A percentile compares a stretch with the other conserved stretches of the same genome.
Evolutionary conservation across 768 basidiomycete genomes (phyloP).

Genomic region (Xerocomellus chrysenteron): DNA sequence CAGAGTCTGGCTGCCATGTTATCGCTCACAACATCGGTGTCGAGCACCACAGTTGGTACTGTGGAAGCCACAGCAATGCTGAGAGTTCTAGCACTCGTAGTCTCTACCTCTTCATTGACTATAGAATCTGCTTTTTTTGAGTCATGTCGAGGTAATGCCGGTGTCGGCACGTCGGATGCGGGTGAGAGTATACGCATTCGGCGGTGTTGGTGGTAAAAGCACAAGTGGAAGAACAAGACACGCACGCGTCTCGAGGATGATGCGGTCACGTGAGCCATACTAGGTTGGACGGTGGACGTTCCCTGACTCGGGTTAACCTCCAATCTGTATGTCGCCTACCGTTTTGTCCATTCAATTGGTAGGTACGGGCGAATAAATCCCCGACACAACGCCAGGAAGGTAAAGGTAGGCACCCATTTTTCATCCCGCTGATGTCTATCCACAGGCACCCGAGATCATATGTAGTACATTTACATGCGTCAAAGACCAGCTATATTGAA

Average conservation of each 20-base stretch:
- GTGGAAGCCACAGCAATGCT: conserved; percentile 3
- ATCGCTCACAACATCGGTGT: conserved; percentile 52
- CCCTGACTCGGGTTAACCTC: neutral
- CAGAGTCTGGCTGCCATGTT: conserved; percentile 64
- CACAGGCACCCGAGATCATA: neutral
- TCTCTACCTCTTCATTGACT: neutral
- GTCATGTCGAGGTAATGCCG: neutral
- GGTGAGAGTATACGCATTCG: conserved; percentile 16
- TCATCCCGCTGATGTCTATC: neutral
- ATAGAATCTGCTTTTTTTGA: neutral
- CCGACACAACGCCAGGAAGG: too few species aligned
- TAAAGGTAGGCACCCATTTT: too few species aligned
- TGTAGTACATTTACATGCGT: neutral
- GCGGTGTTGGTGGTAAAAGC: neutral
- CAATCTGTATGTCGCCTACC: too few species aligned
- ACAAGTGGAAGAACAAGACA: neutral
- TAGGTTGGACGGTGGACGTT: too few species aligned
- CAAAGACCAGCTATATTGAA: too few species aligned
- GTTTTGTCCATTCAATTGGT: too few species aligned
- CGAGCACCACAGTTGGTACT: conserved; percentile 46
- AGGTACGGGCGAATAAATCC: too few species aligned
- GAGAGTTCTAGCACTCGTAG: neutral
- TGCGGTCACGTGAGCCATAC: conserved; percentile 5
- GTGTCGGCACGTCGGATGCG: neutral
- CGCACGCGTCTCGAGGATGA: neutral